Base-by-base conservation (phyloP, 2,329 filamentous ascomycete species). In the Macrophomina pseudophaseolina region DNA sequence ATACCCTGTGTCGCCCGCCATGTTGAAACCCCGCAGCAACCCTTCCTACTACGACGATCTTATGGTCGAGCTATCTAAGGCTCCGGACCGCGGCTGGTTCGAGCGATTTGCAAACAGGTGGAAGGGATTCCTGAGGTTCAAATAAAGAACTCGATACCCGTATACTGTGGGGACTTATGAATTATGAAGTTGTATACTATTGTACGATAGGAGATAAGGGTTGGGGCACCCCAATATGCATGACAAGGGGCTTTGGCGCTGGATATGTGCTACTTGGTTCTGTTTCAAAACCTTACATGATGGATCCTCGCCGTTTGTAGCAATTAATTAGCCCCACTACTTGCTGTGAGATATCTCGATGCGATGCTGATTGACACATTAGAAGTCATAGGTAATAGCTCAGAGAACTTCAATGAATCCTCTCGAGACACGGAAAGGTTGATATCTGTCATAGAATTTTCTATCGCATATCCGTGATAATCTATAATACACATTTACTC, bases 71-170 rank as follows among this genome's bases (percentile, higher is more conserved):
- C 75, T 79, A 66, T 74, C 74, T 67, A 48, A 70, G 8, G 77
- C 76, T 62, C 77, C 77, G 7, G 69, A 69, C 28, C 76, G 76
- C 71, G 73, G 69, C 28, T 79, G 76, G 77, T 73, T 72, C 70
- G 64, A 73, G 70, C 72, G 75, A 4, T 77, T 74, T 66, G 23
- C 76, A 42, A 76, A 78, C 30, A 71, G 75, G 69, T 79, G 76
- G 77, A 78, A 76, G 71, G 74, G 73, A 70, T 76, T 76, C 72
- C 73, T 79, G 63, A 69, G 77, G 49, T 78, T 73, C 72, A 66
- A 54, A 56, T 65, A 65, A 53, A 49, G 12, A 49, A 48, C 7
- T 52, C 4, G 23, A 38, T 6, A 44, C 16, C 32, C 6, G 40
- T 12, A 14, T 30, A 9, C 14, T 28, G n/a, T 62, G 44, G 44